Conservation (phyloP, 75 land plant genomes). For the Pinus albicaulis region DNA sequence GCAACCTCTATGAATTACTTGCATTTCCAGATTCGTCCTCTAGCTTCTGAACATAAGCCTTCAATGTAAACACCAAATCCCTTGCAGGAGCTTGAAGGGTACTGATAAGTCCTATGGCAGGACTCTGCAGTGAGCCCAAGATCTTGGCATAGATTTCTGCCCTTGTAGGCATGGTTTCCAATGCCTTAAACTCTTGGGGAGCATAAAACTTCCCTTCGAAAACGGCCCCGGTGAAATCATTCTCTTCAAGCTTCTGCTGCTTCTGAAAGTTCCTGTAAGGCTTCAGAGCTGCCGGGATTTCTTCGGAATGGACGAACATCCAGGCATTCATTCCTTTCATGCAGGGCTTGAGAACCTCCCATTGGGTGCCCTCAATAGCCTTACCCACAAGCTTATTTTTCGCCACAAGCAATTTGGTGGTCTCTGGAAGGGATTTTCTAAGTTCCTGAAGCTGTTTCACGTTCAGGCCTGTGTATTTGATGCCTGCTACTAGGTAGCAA, state of each 20-base stretch:
- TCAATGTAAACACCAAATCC: conserved; percentile 71
- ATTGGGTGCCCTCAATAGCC: conserved; percentile 86
- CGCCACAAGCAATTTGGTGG: conserved; percentile 67
- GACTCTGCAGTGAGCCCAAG: conserved; percentile 65
- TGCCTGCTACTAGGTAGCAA: conserved; percentile 79
- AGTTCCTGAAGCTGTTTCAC: conserved; percentile 82
- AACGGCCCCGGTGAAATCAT: conserved; percentile 87
- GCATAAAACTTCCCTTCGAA: conserved; percentile 87
- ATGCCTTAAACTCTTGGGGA: conserved; percentile 73
- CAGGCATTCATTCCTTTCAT: conserved; percentile 93
- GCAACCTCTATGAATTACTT: too few species aligned
- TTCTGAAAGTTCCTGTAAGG: conserved; percentile 88
- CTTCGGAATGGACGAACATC: conserved; percentile 90
- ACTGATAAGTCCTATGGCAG: conserved; percentile 59
- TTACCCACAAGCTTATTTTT: conserved; percentile 87
- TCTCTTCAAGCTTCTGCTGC: conserved; percentile 76
- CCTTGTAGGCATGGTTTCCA: conserved; percentile 88
- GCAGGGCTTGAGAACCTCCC: conserved; percentile 75
- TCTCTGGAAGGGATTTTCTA: conserved; percentile 59
- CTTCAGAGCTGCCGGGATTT: conserved; percentile 81
- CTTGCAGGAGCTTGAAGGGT: conserved; percentile 90
- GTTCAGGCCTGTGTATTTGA: conserved; percentile 77
- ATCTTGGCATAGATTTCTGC: conserved; percentile 78
- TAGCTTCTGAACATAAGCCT: conserved; percentile 93
- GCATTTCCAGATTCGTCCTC: conserved; percentile 41